phyloP scores from a whole-genome alignment of 495 filamentous ascomycete species.

The Podospora fimiseda region DNA sequence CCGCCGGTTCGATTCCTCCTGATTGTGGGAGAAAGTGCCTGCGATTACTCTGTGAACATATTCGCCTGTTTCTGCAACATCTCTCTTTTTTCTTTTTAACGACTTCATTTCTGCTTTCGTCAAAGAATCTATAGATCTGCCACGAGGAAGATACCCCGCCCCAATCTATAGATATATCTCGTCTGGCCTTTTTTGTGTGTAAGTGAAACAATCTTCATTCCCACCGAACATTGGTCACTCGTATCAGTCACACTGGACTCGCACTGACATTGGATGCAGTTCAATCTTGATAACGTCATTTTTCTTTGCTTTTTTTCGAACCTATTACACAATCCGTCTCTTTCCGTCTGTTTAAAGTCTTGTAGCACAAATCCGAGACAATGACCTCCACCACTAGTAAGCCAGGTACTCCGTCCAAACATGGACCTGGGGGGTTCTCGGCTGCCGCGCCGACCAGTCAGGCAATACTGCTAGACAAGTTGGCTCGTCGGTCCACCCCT shows the following conservation, averaged over 20 bases:
- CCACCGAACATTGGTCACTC: not conserved
- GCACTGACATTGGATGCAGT: not conserved
- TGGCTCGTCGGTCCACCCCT: slow-evolving; percentile 75
- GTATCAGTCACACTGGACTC: not conserved
- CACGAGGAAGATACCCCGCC: not conserved
- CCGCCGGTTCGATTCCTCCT: slow-evolving; percentile 4
- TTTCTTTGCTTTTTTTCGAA: not conserved
- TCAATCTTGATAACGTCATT: not conserved
- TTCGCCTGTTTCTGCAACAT: not conserved
- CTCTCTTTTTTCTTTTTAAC: not conserved
- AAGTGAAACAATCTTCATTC: not conserved
- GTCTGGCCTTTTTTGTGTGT: not conserved
- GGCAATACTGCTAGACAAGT: slow-evolving; percentile 63
- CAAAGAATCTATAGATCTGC: not conserved
- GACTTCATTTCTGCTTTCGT: not conserved
- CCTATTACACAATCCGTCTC: not conserved
- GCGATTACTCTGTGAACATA: not conserved
- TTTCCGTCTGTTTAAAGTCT: not conserved
- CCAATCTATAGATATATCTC: not conserved
- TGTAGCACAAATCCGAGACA: slow-evolving; percentile 10
- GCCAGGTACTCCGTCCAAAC: slow-evolving; percentile 34
- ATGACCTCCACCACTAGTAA: slow-evolving; percentile 45
- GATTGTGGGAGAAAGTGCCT: slow-evolving; percentile 1
- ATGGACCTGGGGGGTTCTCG: slow-evolving; percentile 33
- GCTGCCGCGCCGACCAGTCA: slow-evolving; percentile 44